These are phyloP conservation scores for Citrus mangshanensis DNA, from an alignment of 345 rosid species.

Conservation along the genomic window DNA sequence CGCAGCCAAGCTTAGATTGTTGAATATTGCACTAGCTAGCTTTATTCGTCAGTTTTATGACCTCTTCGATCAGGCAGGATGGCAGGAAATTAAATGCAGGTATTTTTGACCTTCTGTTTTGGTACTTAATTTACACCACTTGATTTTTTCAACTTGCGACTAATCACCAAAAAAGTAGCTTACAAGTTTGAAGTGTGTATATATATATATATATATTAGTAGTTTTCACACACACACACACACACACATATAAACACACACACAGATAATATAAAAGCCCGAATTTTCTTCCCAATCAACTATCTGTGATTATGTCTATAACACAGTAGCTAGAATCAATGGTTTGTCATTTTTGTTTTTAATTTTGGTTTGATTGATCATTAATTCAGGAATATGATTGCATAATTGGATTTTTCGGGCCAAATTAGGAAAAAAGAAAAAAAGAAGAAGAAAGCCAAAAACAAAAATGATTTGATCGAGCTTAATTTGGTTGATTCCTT, in stretches of 20 bases:
- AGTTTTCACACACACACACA: too few relatives aligned
- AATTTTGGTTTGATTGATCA: background rate
- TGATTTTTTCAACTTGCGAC: background rate
- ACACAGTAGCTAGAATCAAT: background rate
- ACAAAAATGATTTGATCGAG: too few relatives aligned
- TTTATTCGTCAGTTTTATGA: background rate
- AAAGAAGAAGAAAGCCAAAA: background rate
- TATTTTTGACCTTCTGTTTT: slow-evolving; percentile 4
- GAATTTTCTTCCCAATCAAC: background rate
- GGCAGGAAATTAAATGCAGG: background rate
- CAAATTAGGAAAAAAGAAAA: background rate
- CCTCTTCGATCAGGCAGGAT: background rate
- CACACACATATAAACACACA: too few relatives aligned
- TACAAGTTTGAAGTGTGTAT: background rate
- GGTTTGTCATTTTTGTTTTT: background rate
- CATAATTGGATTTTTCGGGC: background rate
- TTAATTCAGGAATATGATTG: background rate
- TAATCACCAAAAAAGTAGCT: background rate
- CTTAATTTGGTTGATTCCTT: background rate
- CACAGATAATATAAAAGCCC: too few relatives aligned
- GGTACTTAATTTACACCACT: background rate
- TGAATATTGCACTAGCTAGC: background rate
- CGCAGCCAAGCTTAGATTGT: background rate
- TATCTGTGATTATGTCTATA: background rate
- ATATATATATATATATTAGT: background rate